These are phyloP conservation scores for Betula pendula DNA, from an alignment of 306 rosid genomes.

Conservation along the genomic window DNA sequence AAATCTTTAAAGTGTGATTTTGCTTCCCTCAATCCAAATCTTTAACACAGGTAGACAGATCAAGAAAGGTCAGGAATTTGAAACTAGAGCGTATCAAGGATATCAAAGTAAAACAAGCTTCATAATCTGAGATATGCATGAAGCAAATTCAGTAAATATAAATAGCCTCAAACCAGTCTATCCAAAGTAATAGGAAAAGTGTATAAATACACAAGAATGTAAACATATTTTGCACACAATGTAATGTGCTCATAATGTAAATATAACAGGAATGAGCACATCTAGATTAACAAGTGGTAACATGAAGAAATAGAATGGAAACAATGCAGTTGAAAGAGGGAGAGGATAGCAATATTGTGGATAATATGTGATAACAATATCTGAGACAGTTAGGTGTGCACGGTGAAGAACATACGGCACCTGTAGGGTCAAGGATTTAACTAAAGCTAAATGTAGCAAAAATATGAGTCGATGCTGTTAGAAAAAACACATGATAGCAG, in stretches of 20 bases:
- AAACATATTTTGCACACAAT: not conserved
- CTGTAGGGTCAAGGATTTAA: no score
- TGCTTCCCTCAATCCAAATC: not conserved
- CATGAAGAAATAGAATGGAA: not conserved
- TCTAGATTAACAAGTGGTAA: no score
- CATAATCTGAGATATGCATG: not conserved
- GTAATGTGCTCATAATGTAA: no score
- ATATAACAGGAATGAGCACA: no score
- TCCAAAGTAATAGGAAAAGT: not conserved
- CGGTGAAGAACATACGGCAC: no score
- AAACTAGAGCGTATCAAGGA: not conserved
- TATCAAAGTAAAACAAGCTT: not conserved
- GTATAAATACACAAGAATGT: not conserved
- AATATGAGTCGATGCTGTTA: not conserved
- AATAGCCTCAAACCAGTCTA: not conserved
- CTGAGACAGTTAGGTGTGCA: no score
- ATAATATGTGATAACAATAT: no score
- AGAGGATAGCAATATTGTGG: not conserved
- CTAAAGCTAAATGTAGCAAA: not conserved
- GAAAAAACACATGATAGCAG: not conserved
- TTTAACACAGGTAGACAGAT: not conserved
- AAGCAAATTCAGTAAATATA: not conserved
- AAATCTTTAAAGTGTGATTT: not conserved
- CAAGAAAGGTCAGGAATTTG: not conserved
- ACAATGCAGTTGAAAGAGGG: not conserved